These are phyloP conservation scores for Artemisia annua DNA, from an alignment of 129 eudicot species.

Conservation along the genomic window DNA sequence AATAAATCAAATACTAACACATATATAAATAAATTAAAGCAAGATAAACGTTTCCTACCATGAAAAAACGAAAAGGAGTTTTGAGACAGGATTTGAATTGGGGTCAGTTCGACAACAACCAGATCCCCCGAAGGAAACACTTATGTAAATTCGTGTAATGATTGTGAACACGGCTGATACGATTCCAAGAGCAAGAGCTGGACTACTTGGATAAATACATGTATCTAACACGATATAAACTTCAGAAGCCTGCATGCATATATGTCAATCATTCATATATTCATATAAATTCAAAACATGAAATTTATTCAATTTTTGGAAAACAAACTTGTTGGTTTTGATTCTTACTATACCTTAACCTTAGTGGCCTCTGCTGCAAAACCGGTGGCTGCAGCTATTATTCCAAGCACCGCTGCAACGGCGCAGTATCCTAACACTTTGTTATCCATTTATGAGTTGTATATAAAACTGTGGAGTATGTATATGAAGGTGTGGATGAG, in stretches of 20 bases:
- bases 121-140: conserved; percentile 25
- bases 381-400: conserved; percentile 29
- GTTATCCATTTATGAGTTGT: conserved; percentile 26
- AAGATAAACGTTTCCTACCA: conserved; percentile 5
- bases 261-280: neutral
- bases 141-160: conserved; percentile 27
- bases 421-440: conserved; percentile 15
- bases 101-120: conserved; percentile 24
- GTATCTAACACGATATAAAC: conserved; percentile 7
- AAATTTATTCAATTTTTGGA: neutral
- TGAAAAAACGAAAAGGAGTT: conserved; percentile 23
- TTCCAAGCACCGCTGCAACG: conserved; percentile 28
- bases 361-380: conserved; percentile 28
- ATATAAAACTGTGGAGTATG: conserved; percentile 1
- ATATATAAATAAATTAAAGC: neutral
- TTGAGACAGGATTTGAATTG: conserved; percentile 17
- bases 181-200: conserved; percentile 26
- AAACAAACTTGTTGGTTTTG: neutral
- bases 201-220: conserved; percentile 40
- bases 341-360: conserved; percentile 34
- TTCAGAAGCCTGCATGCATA: conserved; percentile 27
- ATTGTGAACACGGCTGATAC: conserved; percentile 24
- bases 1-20: neutral
- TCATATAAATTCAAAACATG: neutral
- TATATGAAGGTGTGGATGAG: conserved; percentile 18